phyloP scores from a whole-genome alignment of 257 asterid species.

The Lavandula angustifolia region DNA sequence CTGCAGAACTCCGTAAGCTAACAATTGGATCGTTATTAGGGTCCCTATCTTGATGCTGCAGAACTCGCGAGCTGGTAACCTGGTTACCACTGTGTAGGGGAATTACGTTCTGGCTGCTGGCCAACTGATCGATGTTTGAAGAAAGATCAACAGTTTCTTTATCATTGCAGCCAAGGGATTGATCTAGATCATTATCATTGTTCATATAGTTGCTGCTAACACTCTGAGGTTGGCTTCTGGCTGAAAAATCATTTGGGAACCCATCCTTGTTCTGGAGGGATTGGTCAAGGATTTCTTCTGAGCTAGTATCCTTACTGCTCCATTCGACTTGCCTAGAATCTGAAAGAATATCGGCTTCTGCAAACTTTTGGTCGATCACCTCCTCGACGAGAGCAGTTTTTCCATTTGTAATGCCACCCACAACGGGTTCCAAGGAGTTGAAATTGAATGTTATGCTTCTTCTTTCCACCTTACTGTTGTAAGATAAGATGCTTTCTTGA shows the following conservation, averaged over 20 bases:
- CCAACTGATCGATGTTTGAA: background rate
- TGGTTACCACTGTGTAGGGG: background rate
- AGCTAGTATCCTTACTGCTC: background rate
- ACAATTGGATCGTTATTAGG: conserved; percentile 8
- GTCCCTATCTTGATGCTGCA: conserved; percentile 16
- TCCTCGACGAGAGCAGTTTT: conserved; percentile 27
- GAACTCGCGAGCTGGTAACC: background rate
- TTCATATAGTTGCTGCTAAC: conserved; percentile 23
- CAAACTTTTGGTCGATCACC: background rate
- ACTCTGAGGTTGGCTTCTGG: background rate
- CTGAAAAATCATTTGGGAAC: background rate
- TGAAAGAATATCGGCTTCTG: conserved; percentile 3
- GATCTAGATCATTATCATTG: conserved; percentile 4
- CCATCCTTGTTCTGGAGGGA: no score
- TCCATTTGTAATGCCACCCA: conserved; percentile 17
- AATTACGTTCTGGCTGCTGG: background rate
- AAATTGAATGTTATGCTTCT: conserved; percentile 56
- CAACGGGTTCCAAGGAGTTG: conserved; percentile 34
- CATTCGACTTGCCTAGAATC: conserved; percentile 3
- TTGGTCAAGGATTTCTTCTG: no score
- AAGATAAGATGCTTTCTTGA: conserved; percentile 33
- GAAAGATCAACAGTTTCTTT: conserved; percentile 3
- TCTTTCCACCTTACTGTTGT: conserved; percentile 48
- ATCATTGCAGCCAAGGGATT: background rate
- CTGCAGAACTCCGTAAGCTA: conserved; percentile 35